phyloP scores from a whole-genome alignment of 2,329 filamentous ascomycete genomes.

The Fusarium poae region DNA sequence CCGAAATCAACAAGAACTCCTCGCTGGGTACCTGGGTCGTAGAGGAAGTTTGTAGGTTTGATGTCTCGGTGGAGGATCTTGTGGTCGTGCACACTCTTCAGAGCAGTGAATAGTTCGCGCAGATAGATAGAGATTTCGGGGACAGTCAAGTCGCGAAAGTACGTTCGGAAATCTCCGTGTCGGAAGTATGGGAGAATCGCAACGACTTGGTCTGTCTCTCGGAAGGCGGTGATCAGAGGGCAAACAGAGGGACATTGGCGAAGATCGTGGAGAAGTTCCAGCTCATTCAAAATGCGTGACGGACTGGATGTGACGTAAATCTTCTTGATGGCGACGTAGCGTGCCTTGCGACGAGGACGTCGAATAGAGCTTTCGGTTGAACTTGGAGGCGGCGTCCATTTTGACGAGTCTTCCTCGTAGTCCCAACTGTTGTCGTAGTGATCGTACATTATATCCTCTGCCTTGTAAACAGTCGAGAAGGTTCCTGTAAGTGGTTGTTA shows the following conservation, averaged over 20 bases:
- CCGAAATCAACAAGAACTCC: constrained; percentile 99
- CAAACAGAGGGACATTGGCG: constrained; percentile 87
- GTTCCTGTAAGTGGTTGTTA: constrained; percentile 73
- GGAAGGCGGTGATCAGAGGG: constrained; percentile 96
- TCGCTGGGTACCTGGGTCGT: constrained; percentile 82
- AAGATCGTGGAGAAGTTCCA: constrained; percentile 91
- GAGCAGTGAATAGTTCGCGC: constrained; percentile 85
- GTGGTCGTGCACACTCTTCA: constrained; percentile 84
- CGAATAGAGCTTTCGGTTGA: constrained; percentile 56
- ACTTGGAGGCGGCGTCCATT: constrained; percentile 79
- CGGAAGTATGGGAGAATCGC: constrained; percentile 96
- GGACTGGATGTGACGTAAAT: constrained; percentile 99
- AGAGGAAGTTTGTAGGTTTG: constrained; percentile 97
- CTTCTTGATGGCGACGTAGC: constrained; percentile 97
- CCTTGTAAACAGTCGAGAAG: constrained; percentile 99
- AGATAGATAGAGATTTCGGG: constrained; percentile 92
- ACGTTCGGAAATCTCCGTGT: constrained; percentile 93
- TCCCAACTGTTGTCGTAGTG: constrained; percentile 91
- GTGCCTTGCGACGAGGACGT: constrained; percentile 59
- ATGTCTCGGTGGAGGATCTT: constrained; percentile 94
- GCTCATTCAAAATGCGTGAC: constrained; percentile 92
- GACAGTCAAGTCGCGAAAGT: constrained; percentile 91
- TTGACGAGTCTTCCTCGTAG: constrained; percentile 72
- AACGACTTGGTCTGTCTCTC: constrained; percentile 92
- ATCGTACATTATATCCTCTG: constrained; percentile 90